Percentiles rank a stretch among this genome's conserved stretches.
Conservation (phyloP, 495 filamentous ascomycete genomes). For the Symbiotaphrina buchneri region DNA sequence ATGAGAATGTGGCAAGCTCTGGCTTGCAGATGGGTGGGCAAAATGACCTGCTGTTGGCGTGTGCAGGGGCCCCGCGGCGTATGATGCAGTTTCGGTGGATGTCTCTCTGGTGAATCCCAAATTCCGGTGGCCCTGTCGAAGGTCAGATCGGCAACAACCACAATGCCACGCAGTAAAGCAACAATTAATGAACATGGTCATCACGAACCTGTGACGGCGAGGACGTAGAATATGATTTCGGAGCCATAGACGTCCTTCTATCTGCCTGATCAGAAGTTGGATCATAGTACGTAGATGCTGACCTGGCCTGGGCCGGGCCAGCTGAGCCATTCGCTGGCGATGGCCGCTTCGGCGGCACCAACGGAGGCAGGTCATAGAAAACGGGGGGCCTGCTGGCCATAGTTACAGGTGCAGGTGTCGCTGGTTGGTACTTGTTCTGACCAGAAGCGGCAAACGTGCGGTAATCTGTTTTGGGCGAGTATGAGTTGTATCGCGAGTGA, state of each 20-base stretch:
- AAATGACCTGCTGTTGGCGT: too few species aligned
- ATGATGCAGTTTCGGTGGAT: neutral
- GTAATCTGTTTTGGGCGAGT: slow-evolving; percentile 9
- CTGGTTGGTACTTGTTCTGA: slow-evolving; percentile 4
- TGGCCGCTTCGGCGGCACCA: slow-evolving; percentile 11
- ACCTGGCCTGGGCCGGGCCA: slow-evolving; percentile 9
- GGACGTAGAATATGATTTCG: slow-evolving; percentile 10
- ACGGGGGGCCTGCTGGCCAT: slow-evolving; percentile 6
- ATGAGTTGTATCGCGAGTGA: slow-evolving; percentile 8
- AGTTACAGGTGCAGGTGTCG: slow-evolving; percentile 6
- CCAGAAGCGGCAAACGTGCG: slow-evolving; percentile 4
- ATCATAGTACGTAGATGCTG: slow-evolving; percentile 22
- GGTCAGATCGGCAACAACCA: neutral
- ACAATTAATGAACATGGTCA: slow-evolving; percentile 1
- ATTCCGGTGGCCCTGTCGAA: neutral
- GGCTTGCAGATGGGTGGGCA: too few species aligned
- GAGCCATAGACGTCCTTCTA: slow-evolving; percentile 9
- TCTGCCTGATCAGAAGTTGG: slow-evolving; percentile 19
- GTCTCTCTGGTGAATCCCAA: slow-evolving; percentile 2
- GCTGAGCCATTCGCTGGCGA: slow-evolving; percentile 12
- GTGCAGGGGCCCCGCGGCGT: too few species aligned
- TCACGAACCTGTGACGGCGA: slow-evolving; percentile 16
- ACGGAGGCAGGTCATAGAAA: slow-evolving; percentile 3
- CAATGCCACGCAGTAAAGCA: slow-evolving; percentile 1
- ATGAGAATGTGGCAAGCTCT: too few species aligned